These are phyloP conservation scores for Ichthyophthirius multifiliis DNA, from an alignment of 169 alveolate genomes.

Conservation along the genomic window DNA sequence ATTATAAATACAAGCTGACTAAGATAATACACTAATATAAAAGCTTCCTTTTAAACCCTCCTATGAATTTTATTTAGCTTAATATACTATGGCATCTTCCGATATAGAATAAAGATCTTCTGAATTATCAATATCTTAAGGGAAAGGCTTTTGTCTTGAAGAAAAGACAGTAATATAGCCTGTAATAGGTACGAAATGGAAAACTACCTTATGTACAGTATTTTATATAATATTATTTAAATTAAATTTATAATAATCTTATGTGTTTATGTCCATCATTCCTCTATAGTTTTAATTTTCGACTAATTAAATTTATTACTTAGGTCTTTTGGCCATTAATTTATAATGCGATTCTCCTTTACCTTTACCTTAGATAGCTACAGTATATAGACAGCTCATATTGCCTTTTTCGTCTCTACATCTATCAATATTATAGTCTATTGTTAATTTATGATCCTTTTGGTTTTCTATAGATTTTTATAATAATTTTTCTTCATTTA, in stretches of 20 bases:
- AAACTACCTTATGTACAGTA: neutral
- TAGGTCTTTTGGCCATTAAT: neutral
- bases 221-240: neutral
- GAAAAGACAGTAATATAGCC: neutral
- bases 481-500: no score
- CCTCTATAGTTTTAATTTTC: neutral
- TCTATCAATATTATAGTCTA: no score
- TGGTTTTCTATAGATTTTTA: no score
- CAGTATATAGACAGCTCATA: neutral
- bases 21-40: neutral
- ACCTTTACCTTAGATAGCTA: neutral
- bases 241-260: neutral
- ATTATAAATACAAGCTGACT: neutral
- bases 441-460: no score
- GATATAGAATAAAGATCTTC: neutral
- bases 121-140: neutral
- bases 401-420: no score
- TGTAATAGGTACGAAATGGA: neutral
- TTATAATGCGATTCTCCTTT: neutral
- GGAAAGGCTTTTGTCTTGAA: neutral
- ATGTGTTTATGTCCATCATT: neutral
- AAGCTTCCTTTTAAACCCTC: neutral
- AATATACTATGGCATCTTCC: no score
- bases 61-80: no score
- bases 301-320: neutral